phyloP scores from a whole-genome alignment of 257 asterid genomes.

The Solanum ossicruentum region DNA sequence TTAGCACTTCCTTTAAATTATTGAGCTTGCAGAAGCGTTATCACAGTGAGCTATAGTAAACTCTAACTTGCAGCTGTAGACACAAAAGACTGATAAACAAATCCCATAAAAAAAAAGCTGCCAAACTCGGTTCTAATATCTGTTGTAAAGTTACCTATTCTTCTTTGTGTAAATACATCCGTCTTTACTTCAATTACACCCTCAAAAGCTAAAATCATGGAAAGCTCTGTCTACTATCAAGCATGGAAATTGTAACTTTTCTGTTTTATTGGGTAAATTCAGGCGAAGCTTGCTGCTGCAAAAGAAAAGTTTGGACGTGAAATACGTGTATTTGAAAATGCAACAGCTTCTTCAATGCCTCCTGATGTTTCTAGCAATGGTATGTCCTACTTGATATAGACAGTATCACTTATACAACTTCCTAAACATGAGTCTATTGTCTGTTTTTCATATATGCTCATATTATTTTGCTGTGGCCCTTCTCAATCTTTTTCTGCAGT shows the following conservation, averaged over 20 bases:
- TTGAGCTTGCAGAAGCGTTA: background rate
- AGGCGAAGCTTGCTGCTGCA: slow-evolving; percentile 78
- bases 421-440: background rate
- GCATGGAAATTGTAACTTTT: background rate
- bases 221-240: background rate
- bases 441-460: background rate
- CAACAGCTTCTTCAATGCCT: slow-evolving; percentile 35
- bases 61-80: background rate
- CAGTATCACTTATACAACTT: background rate
- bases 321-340: slow-evolving; percentile 66
- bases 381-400: slow-evolving; percentile 2
- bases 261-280: slow-evolving; percentile 1
- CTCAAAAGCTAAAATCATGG: background rate
- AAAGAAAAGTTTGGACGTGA: slow-evolving; percentile 78
- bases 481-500: background rate
- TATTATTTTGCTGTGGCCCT: background rate
- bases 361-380: slow-evolving; percentile 38
- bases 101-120: background rate
- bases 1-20: background rate
- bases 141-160: background rate
- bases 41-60: background rate
- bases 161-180: background rate
- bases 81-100: background rate
- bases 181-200: background rate
- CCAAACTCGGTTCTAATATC: background rate